Conservation (phyloP, 2,329 filamentous ascomycete species). For the Fonsecaea pedrosoi region DNA sequence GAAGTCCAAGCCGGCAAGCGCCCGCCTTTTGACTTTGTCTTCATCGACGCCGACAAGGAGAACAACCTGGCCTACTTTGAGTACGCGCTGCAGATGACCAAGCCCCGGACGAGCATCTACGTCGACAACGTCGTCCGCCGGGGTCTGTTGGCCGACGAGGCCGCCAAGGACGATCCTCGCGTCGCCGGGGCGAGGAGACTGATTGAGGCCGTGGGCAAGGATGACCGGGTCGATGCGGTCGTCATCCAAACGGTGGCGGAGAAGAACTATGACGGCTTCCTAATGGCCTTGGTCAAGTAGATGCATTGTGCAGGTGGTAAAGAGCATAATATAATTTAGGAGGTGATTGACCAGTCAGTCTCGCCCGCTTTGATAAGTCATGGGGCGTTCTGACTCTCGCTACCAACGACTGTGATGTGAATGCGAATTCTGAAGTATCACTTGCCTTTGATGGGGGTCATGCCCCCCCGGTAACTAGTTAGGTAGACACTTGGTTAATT, state of each 20-base stretch:
- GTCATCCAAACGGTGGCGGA: conserved; percentile 56
- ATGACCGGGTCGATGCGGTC: conserved; percentile 51
- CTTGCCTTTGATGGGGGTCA: too few relatives aligned
- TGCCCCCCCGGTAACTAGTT: too few relatives aligned
- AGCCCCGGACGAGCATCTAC: conserved; percentile 52
- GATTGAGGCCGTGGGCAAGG: conserved; percentile 53
- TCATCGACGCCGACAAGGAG: conserved; percentile 61
- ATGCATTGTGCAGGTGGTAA: neutral
- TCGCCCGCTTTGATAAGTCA: neutral
- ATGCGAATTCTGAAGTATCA: too few relatives aligned
- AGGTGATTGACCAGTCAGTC: neutral
- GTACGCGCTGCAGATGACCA: conserved; percentile 51
- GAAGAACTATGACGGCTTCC: conserved; percentile 57
- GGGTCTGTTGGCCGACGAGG: conserved; percentile 44
- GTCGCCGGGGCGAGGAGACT: conserved; percentile 44
- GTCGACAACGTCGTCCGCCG: conserved; percentile 60
- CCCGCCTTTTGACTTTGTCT: conserved; percentile 57
- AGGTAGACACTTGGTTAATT: too few relatives aligned
- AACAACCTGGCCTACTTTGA: conserved; percentile 60
- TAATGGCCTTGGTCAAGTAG: conserved; percentile 50
- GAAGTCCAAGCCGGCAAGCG: conserved; percentile 51
- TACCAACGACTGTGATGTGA: too few relatives aligned
- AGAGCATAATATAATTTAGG: neutral
- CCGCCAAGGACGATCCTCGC: conserved; percentile 37
- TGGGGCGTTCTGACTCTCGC: too few relatives aligned